phyloP scores from a whole-genome alignment of 2,329 filamentous ascomycete genomes.

The Colletotrichum siamense region DNA sequence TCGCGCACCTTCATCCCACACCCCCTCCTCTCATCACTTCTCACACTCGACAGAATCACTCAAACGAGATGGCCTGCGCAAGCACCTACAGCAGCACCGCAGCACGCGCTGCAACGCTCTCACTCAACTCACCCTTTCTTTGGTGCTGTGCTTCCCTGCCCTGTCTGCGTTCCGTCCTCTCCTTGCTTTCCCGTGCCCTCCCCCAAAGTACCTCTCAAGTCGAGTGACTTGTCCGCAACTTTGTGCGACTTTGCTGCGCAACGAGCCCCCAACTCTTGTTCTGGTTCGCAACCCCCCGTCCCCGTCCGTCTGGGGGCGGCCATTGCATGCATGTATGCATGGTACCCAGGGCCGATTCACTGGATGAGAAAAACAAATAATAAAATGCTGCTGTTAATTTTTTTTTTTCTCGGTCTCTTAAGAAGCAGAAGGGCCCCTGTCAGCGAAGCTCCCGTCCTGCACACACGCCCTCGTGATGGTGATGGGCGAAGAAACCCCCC shows the following conservation, averaged over 20 bases:
- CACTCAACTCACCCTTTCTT: neutral
- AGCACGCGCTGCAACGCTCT: slow-evolving; percentile 10
- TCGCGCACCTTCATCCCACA: neutral
- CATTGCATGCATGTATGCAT: neutral
- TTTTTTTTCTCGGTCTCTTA: neutral
- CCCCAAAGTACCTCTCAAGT: slow-evolving; percentile 3
- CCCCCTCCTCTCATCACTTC: neutral
- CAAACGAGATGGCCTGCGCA: slow-evolving; percentile 16
- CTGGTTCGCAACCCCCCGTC: neutral
- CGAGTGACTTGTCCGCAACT: slow-evolving; percentile 3
- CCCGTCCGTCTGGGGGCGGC: neutral
- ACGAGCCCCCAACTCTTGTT: neutral
- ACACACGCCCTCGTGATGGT: neutral
- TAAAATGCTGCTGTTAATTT: neutral
- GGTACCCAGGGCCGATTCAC: neutral
- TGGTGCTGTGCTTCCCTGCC: neutral
- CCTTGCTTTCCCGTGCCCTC: neutral
- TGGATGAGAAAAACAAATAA: neutral
- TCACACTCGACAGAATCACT: slow-evolving; percentile 16
- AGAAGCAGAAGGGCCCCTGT: neutral
- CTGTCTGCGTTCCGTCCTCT: neutral
- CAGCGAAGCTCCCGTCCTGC: neutral
- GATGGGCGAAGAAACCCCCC: neutral
- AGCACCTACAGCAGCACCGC: neutral
- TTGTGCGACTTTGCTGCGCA: neutral